Conservation (phyloP, 768 basidiomycete species). For the Suillus subluteus region DNA sequence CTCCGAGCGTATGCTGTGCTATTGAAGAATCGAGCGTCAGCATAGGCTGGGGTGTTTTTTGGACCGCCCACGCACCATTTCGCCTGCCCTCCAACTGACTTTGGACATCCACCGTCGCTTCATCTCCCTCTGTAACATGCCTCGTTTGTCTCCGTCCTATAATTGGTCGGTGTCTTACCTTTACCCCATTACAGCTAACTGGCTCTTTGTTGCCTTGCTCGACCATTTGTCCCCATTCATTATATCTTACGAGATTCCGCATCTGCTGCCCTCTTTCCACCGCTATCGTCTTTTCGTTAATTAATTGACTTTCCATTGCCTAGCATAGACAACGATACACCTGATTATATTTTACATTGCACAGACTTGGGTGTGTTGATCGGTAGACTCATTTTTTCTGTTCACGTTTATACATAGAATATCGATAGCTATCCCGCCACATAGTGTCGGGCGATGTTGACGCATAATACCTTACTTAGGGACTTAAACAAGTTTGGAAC, state of each 20-base stretch:
- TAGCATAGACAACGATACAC: background rate
- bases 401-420: background rate
- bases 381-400: background rate
- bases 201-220: background rate
- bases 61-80: background rate
- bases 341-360: background rate
- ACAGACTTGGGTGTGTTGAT: background rate
- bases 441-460: background rate
- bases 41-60: background rate
- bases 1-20: constrained; percentile 63
- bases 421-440: background rate
- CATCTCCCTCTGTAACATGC: background rate
- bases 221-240: background rate
- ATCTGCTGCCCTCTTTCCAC: background rate
- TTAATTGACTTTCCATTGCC: background rate
- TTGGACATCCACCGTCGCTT: background rate
- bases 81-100: background rate
- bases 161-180: background rate
- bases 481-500: background rate
- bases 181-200: background rate
- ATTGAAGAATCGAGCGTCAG: constrained; percentile 3
- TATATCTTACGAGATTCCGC: background rate
- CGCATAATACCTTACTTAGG: background rate
- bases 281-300: background rate
- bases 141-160: background rate